Evolutionary conservation across 2,329 filamentous ascomycete genomes (phyloP), one percentile per base, ranked within the genome.

Genomic region (Ceratocystis lukuohia): DNA sequence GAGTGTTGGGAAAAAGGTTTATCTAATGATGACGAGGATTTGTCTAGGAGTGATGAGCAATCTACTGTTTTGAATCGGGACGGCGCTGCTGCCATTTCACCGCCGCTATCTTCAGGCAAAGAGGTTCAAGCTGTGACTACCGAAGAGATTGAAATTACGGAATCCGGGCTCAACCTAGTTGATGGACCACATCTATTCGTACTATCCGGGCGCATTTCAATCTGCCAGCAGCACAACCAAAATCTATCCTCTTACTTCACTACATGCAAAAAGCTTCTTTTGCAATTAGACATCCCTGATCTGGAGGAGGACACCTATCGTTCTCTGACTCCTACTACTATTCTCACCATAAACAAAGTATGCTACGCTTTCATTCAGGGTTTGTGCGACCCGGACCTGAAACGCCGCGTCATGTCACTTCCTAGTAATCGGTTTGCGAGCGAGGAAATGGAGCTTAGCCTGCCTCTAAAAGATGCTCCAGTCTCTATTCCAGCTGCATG

Each of bases 1-100:
- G 75, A 78, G 56, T 89, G 86, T 71, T 93, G 89, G 88, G 88
- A 93, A 69, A 80, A 75, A 57, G 84, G 79, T 57, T 78, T 76
- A 62, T 48, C 50, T 17, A 20, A 56, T 30, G 65, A 66, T 45
- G 56, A 61, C 6, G 50, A 64, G 7, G 50, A 68, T 10, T 15
- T 53, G 22, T 15, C 48, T 28, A 53, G 15, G 25, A 25, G 12
- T 25, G 5, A 53, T 17, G 20, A 25, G 20, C 48, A 12, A 15
- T 28, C 48, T 15, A 53, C 6, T 15, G 25, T 28, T n/a, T 53
- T 15, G 48, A 10, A 28, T 28, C 8, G 25, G 20, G 48, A 53
- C 5, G 10, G 5, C 8, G 7, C 37, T 10, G 12, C 10, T 22
- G n/a, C 37, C 50, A 12, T 48, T 41, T 53, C 48, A 25, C 20